Conservation (phyloP, 257 asterid genomes). For the Rauvolfia tetraphylla region DNA sequence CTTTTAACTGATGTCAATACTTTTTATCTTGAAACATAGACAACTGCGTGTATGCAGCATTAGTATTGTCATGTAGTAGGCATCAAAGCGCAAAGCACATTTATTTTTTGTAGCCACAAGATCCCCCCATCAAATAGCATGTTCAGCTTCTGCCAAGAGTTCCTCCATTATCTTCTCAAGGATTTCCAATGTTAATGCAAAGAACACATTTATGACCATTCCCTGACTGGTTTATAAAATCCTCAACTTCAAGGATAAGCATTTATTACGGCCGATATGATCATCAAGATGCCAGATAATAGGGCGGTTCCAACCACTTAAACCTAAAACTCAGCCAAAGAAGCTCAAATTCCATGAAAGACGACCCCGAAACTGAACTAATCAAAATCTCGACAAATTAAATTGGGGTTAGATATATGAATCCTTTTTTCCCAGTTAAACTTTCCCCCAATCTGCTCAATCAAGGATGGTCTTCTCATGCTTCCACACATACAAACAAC, state of each 20-base stretch:
- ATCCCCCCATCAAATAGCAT: not conserved
- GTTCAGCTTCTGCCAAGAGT: not conserved
- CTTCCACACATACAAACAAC: not conserved
- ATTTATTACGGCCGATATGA: too few relatives aligned
- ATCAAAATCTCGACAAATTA: not conserved
- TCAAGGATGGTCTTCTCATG: not conserved
- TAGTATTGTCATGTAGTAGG: not conserved
- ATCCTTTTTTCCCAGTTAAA: too few relatives aligned
- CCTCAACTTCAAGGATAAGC: not conserved
- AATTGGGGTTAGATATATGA: not conserved
- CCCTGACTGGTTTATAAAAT: not conserved
- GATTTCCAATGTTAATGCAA: not conserved
- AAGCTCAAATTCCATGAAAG: not conserved
- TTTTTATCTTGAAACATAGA: not conserved
- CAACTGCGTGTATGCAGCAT: not conserved
- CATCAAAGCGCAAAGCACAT: constrained; percentile 6
- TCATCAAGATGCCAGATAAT: not conserved
- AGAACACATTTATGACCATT: not conserved
- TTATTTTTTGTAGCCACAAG: not conserved
- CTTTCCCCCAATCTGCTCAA: not conserved
- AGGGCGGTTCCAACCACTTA: not conserved
- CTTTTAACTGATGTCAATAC: too few relatives aligned
- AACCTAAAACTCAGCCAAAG: not conserved
- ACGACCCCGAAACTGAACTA: not conserved
- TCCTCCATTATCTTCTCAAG: not conserved